phyloP scores from a whole-genome alignment of 2,329 filamentous ascomycete species.

The Aspergillus sp. region DNA sequence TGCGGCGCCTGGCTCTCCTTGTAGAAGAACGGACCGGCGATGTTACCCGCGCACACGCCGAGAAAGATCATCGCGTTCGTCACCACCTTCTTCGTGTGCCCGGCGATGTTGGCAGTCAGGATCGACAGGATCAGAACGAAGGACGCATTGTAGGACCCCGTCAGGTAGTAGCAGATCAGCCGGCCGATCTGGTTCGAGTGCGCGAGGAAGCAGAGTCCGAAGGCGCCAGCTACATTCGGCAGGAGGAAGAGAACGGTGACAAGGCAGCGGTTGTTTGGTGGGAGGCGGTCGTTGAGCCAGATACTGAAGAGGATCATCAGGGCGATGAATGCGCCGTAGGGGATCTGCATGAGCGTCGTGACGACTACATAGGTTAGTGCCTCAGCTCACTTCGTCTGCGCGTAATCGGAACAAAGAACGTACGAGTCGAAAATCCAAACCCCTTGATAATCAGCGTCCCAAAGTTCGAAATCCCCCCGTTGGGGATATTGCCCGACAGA shows the following conservation, averaged over 20 bases:
- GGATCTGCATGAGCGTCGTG: conserved; percentile 37
- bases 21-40: conserved; percentile 29
- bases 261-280: conserved; percentile 18
- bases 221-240: conserved; percentile 20
- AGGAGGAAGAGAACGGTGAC: conserved; percentile 22
- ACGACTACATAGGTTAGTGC: conserved; percentile 15
- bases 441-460: conserved; percentile 57
- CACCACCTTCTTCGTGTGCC: neutral
- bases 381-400: conserved; percentile 8
- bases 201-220: conserved; percentile 17
- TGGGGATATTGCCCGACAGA: conserved; percentile 55
- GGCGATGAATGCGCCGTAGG: conserved; percentile 35
- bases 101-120: conserved; percentile 27
- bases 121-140: conserved; percentile 28
- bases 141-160: conserved; percentile 28
- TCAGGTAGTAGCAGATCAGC: conserved; percentile 24
- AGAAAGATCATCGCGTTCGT: neutral
- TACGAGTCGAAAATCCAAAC: conserved; percentile 47
- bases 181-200: conserved; percentile 17
- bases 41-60: conserved; percentile 21
- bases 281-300: conserved; percentile 20
- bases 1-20: conserved; percentile 23
- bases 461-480: conserved; percentile 48
- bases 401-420: conserved; percentile 22
- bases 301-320: conserved; percentile 21